These are phyloP conservation scores for Pestalotiopsis sp. DNA, from an alignment of 2,329 filamentous ascomycete species.

Conservation along the genomic window DNA sequence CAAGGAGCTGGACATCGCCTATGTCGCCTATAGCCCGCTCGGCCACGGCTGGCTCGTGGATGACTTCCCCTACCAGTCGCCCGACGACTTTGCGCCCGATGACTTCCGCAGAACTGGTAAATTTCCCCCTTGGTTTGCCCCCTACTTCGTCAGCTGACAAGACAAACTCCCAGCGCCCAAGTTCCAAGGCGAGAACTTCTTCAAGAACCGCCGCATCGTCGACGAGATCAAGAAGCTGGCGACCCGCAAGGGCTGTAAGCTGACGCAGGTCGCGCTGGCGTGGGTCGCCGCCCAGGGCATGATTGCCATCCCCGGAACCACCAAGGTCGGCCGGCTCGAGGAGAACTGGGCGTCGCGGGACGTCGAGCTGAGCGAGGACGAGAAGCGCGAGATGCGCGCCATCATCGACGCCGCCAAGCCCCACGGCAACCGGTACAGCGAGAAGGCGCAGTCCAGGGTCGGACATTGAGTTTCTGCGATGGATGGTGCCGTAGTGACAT, in stretches of 20 bases:
- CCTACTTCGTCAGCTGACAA: neutral
- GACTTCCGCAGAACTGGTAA: slow-evolving; percentile 40
- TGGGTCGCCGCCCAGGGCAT: slow-evolving; percentile 31
- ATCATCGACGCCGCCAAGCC: slow-evolving; percentile 6
- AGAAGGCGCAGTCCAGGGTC: neutral
- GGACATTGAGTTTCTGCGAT: neutral
- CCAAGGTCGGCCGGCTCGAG: slow-evolving; percentile 9
- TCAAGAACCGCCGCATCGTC: slow-evolving; percentile 41
- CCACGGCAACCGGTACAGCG: neutral
- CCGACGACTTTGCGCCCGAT: slow-evolving; percentile 43
- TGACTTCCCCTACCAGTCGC: slow-evolving; percentile 38
- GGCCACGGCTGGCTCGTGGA: slow-evolving; percentile 49
- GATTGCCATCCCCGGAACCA: slow-evolving; percentile 15
- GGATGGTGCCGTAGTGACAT: too few species aligned
- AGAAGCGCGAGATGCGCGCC: slow-evolving; percentile 32
- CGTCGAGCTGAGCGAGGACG: slow-evolving; percentile 33
- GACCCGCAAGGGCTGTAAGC: slow-evolving; percentile 30
- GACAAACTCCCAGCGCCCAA: slow-evolving; percentile 22
- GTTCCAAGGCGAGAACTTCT: slow-evolving; percentile 45
- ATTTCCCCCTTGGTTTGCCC: slow-evolving; percentile 23
- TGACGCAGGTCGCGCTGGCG: slow-evolving; percentile 34
- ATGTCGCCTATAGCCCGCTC: slow-evolving; percentile 45
- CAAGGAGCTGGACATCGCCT: slow-evolving; percentile 32
- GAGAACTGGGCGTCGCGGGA: slow-evolving; percentile 31
- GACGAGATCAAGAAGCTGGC: slow-evolving; percentile 41